phyloP scores from a whole-genome alignment of 208 protist genomes.

The Zelonia costaricensis region DNA sequence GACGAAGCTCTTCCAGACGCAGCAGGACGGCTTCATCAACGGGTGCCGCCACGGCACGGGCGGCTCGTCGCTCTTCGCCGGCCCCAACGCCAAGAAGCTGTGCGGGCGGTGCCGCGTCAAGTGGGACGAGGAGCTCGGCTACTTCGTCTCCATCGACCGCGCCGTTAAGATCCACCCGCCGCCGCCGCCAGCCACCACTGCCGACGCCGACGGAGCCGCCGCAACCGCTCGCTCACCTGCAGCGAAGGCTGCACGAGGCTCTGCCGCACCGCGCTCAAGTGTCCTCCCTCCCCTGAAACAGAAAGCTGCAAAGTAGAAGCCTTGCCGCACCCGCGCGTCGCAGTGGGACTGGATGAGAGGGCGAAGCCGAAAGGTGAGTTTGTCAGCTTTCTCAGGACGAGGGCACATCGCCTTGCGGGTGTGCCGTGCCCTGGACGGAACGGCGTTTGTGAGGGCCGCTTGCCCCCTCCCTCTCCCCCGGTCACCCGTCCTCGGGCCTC shows the following conservation, averaged over 20 bases:
- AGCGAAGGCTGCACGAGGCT: neutral
- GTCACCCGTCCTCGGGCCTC: no score
- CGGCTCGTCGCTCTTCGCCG: slow-evolving; percentile 62
- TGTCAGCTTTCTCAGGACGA: no score
- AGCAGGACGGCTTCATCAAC: slow-evolving; percentile 58
- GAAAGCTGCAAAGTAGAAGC: no score
- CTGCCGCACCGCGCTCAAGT: no score
- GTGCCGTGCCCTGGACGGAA: no score
- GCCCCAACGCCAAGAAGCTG: slow-evolving; percentile 33
- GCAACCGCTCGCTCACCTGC: neutral
- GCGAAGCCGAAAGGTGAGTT: no score
- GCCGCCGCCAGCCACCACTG: neutral
- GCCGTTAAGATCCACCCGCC: slow-evolving; percentile 17
- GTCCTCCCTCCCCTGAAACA: no score
- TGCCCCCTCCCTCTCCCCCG: no score
- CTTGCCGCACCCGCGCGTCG: no score
- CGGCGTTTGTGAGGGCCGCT: no score
- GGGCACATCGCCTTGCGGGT: no score
- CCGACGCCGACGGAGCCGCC: neutral
- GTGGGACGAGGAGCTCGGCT: slow-evolving; percentile 67
- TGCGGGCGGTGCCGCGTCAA: slow-evolving; percentile 69
- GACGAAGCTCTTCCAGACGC: slow-evolving; percentile 38
- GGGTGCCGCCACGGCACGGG: slow-evolving; percentile 64
- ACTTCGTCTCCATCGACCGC: slow-evolving; percentile 62
- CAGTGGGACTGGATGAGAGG: no score